Percentiles rank a stretch among this genome's conserved stretches.
These are phyloP conservation scores for Oemleria cerasiformis DNA, from an alignment of 306 rosid genomes.

Conservation along the genomic window DNA sequence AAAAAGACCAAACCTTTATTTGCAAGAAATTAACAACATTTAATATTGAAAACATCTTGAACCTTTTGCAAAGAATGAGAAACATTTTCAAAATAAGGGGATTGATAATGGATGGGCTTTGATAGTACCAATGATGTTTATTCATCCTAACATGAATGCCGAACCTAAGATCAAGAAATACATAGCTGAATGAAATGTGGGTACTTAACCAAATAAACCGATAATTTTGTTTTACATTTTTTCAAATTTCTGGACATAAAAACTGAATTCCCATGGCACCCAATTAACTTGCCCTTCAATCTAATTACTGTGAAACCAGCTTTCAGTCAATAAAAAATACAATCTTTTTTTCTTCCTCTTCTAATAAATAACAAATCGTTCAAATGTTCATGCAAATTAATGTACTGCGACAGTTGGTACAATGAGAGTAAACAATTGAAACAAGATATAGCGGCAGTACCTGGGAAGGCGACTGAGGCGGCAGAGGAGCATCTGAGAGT, in stretches of 20 bases:
- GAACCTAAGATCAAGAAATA: neutral
- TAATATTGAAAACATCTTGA: neutral
- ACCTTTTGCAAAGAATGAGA: too few relatives aligned
- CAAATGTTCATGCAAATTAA: neutral
- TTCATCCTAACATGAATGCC: neutral
- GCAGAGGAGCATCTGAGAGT: constrained; percentile 29
- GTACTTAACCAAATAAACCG: neutral
- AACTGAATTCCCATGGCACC: neutral
- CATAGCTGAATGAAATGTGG: neutral
- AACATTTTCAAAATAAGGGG: neutral
- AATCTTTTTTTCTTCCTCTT: neutral
- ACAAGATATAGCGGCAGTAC: neutral
- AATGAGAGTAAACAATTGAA: neutral
- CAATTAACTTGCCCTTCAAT: neutral
- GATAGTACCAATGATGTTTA: neutral
- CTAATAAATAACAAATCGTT: neutral
- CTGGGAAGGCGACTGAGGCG: constrained; percentile 4
- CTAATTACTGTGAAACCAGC: neutral
- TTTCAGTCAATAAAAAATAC: neutral
- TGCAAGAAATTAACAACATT: neutral
- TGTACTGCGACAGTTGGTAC: neutral
- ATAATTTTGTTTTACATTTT: neutral
- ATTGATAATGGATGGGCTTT: neutral
- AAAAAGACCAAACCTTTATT: neutral
- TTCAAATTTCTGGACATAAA: neutral